phyloP scores from a whole-genome alignment of 2,329 filamentous ascomycete genomes.

The Aspergillus nomiae region DNA sequence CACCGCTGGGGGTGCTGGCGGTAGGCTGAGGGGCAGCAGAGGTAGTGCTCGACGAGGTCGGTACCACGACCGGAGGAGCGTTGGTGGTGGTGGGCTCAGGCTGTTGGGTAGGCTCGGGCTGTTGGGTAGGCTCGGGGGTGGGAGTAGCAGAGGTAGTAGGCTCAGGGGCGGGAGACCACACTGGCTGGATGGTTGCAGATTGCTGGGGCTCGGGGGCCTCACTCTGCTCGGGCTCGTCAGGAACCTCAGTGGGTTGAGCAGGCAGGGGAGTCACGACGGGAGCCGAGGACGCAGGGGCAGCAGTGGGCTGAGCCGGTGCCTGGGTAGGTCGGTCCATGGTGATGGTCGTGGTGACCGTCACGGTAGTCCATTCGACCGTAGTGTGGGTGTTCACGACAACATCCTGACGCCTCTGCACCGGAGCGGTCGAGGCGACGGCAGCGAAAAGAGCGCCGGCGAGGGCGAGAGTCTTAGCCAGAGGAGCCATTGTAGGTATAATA shows the following conservation, averaged over 20 bases:
- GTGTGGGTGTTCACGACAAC: slow-evolving; percentile 52
- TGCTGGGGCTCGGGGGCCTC: background rate
- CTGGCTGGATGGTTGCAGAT: background rate
- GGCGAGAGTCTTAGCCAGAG: slow-evolving; percentile 39
- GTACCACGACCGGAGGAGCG: background rate
- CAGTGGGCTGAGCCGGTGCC: slow-evolving; percentile 20
- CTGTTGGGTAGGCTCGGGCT: background rate
- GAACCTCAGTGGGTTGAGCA: slow-evolving; percentile 14
- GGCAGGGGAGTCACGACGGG: slow-evolving; percentile 18
- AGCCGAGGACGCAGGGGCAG: slow-evolving; percentile 14
- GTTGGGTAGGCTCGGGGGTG: slow-evolving; percentile 2
- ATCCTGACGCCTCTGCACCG: slow-evolving; percentile 40
- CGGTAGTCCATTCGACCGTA: slow-evolving; percentile 51
- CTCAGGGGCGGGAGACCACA: background rate
- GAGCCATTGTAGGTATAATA: slow-evolving; percentile 33
- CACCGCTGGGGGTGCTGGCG: slow-evolving; percentile 14
- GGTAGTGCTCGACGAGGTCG: background rate
- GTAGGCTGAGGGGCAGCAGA: background rate
- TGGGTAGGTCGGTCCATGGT: slow-evolving; percentile 35
- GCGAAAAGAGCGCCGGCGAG: slow-evolving; percentile 39
- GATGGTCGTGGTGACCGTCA: slow-evolving; percentile 52
- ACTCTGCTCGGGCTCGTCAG: slow-evolving; percentile 9
- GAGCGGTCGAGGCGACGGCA: slow-evolving; percentile 32
- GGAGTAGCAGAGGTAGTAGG: slow-evolving; percentile 4
- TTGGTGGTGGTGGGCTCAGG: background rate